A percentile compares a stretch with the other conserved stretches of the same genome.
Evolutionary conservation across 2,329 filamentous ascomycete genomes (phyloP).

Genomic region (Whalleya microplaca): DNA sequence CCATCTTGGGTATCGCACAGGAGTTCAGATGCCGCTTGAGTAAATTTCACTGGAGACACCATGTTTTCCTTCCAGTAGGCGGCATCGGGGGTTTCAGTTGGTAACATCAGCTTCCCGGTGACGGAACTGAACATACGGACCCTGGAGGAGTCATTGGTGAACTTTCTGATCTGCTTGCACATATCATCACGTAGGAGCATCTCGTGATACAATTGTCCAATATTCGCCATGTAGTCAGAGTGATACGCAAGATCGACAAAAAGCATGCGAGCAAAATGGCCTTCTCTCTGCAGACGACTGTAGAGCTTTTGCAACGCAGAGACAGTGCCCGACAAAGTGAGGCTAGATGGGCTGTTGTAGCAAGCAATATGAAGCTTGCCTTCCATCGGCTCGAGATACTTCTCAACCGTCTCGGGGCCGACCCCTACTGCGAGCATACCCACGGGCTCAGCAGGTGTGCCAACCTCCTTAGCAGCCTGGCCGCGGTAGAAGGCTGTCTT

Average conservation of each 20-base stretch:
- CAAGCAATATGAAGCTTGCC: constrained; percentile 35
- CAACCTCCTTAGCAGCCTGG: background rate
- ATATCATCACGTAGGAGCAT: no score
- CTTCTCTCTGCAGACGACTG: background rate
- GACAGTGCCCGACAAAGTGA: constrained; percentile 30
- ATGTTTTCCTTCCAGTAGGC: constrained; percentile 38
- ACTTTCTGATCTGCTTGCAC: background rate
- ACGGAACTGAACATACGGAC: constrained; percentile 22
- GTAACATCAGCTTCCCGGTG: background rate
- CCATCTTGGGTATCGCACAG: constrained; percentile 9
- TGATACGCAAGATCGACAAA: constrained; percentile 32
- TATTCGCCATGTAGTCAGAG: constrained; percentile 10
- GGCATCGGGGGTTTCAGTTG: background rate
- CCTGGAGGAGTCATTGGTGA: no score
- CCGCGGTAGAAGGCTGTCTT: constrained; percentile 23
- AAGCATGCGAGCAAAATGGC: constrained; percentile 29
- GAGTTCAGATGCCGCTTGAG: constrained; percentile 13
- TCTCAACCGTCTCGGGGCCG: no score
- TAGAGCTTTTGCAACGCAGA: constrained; percentile 3
- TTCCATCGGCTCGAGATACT: no score
- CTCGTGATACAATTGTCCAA: constrained; percentile 15
- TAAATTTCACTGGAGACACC: constrained; percentile 33
- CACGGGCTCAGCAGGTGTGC: no score
- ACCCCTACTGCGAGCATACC: constrained; percentile 31
- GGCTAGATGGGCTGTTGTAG: constrained; percentile 33